Evolutionary conservation across 2,329 filamentous ascomycete genomes (phyloP).

Genomic region (Hypoxylon sp.): DNA sequence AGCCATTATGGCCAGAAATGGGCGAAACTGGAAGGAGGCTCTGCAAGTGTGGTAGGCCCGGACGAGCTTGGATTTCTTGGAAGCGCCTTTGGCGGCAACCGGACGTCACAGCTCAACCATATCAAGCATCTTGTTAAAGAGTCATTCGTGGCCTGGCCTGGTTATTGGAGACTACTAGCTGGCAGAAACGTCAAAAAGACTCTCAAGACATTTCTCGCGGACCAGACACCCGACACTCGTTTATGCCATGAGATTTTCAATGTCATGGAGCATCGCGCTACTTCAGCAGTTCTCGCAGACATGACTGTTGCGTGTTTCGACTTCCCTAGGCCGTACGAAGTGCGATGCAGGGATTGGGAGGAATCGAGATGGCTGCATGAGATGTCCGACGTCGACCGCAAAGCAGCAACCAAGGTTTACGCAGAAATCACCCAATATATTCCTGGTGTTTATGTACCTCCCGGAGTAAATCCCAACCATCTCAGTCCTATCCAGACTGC

Average conservation of each 20-base stretch:
- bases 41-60: background rate
- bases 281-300: constrained; percentile 49
- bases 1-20: constrained; percentile 46
- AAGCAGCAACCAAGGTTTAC: background rate
- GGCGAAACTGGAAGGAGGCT: constrained; percentile 26
- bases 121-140: constrained; percentile 51
- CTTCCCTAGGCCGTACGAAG: constrained; percentile 41
- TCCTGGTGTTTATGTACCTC: constrained; percentile 45
- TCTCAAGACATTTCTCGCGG: constrained; percentile 40
- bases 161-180: constrained; percentile 45
- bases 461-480: constrained; percentile 37
- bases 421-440: constrained; percentile 28
- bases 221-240: constrained; percentile 24
- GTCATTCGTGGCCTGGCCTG: constrained; percentile 49
- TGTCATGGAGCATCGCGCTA: constrained; percentile 51
- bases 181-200: constrained; percentile 38
- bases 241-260: constrained; percentile 52
- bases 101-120: constrained; percentile 50
- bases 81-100: constrained; percentile 52
- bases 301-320: constrained; percentile 42
- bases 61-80: constrained; percentile 46
- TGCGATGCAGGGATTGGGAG: constrained; percentile 52
- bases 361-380: constrained; percentile 35
- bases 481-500: constrained; percentile 31
- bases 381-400: constrained; percentile 10